Percentiles rank a stretch among this genome's conserved stretches.
These are phyloP conservation scores for Dothideomycetes sp. DNA, from an alignment of 2,329 filamentous ascomycete genomes.

Conservation along the genomic window DNA sequence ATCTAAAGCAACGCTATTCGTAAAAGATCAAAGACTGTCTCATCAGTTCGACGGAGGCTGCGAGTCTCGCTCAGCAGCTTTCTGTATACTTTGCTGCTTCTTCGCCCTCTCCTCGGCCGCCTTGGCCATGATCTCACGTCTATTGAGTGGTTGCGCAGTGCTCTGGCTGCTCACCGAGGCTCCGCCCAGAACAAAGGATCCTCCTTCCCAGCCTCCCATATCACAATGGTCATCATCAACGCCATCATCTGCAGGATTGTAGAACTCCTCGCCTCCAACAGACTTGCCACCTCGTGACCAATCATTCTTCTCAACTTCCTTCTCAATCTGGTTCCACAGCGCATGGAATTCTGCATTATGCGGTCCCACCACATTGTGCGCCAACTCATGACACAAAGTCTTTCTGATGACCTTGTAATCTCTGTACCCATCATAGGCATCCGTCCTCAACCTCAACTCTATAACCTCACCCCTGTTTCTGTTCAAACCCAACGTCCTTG, in stretches of 20 bases:
- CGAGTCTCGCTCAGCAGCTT: constrained; percentile 3
- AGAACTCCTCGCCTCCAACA: constrained; percentile 51
- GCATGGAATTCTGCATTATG: constrained; percentile 89
- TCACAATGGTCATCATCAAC: constrained; percentile 49
- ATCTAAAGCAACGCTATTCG: no score
- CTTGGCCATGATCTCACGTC: constrained; percentile 65
- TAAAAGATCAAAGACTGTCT: neutral
- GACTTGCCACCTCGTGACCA: constrained; percentile 63
- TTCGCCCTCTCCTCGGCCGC: constrained; percentile 61
- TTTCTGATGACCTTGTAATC: constrained; percentile 87
- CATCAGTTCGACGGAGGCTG: constrained; percentile 1
- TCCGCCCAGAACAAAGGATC: constrained; percentile 56
- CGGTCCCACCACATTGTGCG: constrained; percentile 78
- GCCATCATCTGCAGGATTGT: constrained; percentile 38
- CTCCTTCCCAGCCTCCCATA: constrained; percentile 68
- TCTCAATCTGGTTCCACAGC: constrained; percentile 76
- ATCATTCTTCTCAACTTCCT: constrained; percentile 71
- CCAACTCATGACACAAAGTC: constrained; percentile 89
- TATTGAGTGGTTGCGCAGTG: constrained; percentile 45
- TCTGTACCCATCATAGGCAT: constrained; percentile 86
- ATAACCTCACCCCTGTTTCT: constrained; percentile 82
- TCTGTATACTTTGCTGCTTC: constrained; percentile 39
- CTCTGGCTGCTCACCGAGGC: constrained; percentile 20
- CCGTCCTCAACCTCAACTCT: constrained; percentile 81
- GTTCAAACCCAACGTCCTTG: constrained; percentile 76